phyloP scores from a whole-genome alignment of 257 asterid genomes.

The Solanum medicagineum region DNA sequence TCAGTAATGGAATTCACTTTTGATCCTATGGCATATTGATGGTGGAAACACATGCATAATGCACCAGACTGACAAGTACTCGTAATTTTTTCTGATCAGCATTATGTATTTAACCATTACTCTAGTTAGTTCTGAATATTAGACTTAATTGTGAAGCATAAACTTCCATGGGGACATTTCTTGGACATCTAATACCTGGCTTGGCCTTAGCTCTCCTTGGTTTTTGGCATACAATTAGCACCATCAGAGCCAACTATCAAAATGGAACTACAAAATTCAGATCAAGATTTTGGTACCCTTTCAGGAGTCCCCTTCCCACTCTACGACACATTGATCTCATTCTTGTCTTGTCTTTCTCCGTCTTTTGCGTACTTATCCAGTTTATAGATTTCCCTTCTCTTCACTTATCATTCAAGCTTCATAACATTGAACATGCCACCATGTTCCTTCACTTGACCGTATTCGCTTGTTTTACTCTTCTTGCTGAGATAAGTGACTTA shows the following conservation, averaged over 20 bases:
- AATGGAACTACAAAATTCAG: slow-evolving; percentile 41
- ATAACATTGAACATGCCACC: slow-evolving; percentile 53
- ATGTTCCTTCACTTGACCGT: slow-evolving; percentile 54
- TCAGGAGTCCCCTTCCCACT: slow-evolving; percentile 18
- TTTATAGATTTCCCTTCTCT: slow-evolving; percentile 32
- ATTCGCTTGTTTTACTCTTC: slow-evolving; percentile 45
- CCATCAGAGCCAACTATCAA: slow-evolving; percentile 22
- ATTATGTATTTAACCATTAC: slow-evolving; percentile 22
- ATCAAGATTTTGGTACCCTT: slow-evolving; percentile 56
- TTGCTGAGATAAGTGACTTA: slow-evolving; percentile 27
- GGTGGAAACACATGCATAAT: slow-evolving; percentile 70
- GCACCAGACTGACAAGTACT: slow-evolving; percentile 33
- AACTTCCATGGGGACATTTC: slow-evolving; percentile 49
- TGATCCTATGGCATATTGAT: slow-evolving; percentile 2
- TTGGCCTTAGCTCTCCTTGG: slow-evolving; percentile 59
- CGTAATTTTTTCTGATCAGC: background rate
- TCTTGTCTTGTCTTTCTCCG: slow-evolving; percentile 41
- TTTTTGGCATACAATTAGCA: slow-evolving; percentile 54
- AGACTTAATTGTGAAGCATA: background rate
- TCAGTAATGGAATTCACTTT: background rate
- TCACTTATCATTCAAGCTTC: slow-evolving; percentile 44
- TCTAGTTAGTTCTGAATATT: background rate
- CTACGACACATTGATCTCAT: slow-evolving; percentile 42
- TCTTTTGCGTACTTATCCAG: slow-evolving; percentile 43
- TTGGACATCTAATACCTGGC: slow-evolving; percentile 60